Evolutionary conservation across 2,329 filamentous ascomycete genomes (phyloP), one percentile per base, ranked within the genome.

Genomic region (Trichoderma citrinoviride): DNA sequence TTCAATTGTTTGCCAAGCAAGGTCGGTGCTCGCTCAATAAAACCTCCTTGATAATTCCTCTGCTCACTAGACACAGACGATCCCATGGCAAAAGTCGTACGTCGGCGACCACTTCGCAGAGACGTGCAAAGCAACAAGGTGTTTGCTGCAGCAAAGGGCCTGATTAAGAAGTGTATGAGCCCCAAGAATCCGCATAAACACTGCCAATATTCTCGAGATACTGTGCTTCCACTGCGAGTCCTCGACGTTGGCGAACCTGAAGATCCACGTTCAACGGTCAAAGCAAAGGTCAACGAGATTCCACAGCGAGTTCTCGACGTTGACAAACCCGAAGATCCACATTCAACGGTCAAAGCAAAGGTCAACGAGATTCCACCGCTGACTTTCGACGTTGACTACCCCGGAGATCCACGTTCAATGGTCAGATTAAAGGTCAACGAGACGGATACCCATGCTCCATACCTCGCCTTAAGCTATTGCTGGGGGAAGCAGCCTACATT

Each of bases 141-240:
- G 1, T 29, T 61, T 50, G 15, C 33, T 5, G 46, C 33, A 4
- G 57, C 57, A 29, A 40, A 14, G 21, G 37, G 33, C 15, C 33
- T 61, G 19, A 40, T 61, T 7, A 19, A 61, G 33, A 10, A 17
- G 4, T 61, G 57, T 3, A 61, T 50, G 46, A 19, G 50, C 17
- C 33, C 46, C 12, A 49, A 40, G 7, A 50, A 41, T 3, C 57
- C 57, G 7, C 57, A 61, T 12, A 61, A 21, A 5, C 33, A 61
- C 27, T 61, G 57, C 46, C 57, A 41, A 33, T 61, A 50, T n/a
- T 61, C 57, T 1, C 46, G 57, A 19, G 57, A 61, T 10, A 61
- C 21, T 1, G 57, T 61, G 5, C 57, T 61, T 19, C 57, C 57
- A 3, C 23, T 50, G 1, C 46, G 57, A 27, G 57, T 61, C 29